Conservation (phyloP, 2,329 filamentous ascomycete species). For the Aspergillus ibericus region DNA sequence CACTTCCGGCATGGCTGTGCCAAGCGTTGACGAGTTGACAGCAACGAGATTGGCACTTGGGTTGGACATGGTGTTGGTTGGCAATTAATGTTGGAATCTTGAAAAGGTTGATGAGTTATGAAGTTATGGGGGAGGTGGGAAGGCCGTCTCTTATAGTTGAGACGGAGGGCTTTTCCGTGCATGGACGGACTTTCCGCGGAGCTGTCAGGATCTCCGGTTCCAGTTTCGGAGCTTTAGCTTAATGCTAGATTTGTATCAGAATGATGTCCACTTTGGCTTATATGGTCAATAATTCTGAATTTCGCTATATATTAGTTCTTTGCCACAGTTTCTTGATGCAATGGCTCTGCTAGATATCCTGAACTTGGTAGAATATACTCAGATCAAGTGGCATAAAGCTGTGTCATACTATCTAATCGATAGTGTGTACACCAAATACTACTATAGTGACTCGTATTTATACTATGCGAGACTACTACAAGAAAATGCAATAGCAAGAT, state of each 20-base stretch:
- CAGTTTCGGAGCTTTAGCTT: not conserved
- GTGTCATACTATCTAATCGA: too few species aligned
- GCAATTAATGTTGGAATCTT: not conserved
- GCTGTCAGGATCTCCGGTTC: not conserved
- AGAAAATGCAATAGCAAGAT: too few species aligned
- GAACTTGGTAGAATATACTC: too few species aligned
- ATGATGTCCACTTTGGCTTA: not conserved
- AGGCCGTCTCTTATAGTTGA: not conserved
- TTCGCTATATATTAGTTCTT: not conserved
- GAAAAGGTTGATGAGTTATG: not conserved
- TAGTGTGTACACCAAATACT: too few species aligned
- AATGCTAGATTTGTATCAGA: not conserved
- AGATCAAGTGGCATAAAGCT: too few species aligned
- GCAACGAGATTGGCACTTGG: not conserved
- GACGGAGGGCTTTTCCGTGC: not conserved
- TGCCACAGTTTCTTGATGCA: too few species aligned
- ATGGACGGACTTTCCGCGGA: not conserved
- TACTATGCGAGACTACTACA: too few species aligned
- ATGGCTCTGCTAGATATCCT: too few species aligned
- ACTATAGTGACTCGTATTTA: too few species aligned
- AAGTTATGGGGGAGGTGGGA: not conserved
- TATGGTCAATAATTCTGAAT: not conserved
- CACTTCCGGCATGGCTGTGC: not conserved
- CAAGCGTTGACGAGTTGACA: not conserved
- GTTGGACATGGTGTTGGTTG: not conserved